Percentiles rank a stretch among this genome's conserved stretches.
These are phyloP conservation scores for Sphaceloma murrayae DNA, from an alignment of 2,329 filamentous ascomycete genomes.

Conservation along the genomic window DNA sequence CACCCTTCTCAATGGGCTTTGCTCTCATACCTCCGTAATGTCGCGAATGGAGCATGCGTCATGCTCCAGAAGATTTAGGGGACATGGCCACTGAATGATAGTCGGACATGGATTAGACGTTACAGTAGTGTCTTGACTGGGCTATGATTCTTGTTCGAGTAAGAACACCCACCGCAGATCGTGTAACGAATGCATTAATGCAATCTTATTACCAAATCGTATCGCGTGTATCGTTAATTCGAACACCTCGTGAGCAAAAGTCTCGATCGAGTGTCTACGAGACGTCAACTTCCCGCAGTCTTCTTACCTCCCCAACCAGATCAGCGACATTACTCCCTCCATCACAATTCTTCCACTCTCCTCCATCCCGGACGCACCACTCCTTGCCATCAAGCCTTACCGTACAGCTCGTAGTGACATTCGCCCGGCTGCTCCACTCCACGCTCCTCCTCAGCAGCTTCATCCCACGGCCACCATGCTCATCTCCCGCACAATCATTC, in stretches of 20 bases:
- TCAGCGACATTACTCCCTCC: constrained; percentile 58
- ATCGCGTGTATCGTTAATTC: not conserved
- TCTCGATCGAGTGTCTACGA: constrained; percentile 4
- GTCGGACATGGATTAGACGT: no score
- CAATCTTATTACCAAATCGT: no score
- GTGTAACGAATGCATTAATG: no score
- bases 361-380: constrained; percentile 74
- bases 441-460: constrained; percentile 60
- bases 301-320: constrained; percentile 59
- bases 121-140: no score
- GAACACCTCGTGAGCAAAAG: not conserved
- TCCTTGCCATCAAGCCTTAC: constrained; percentile 61
- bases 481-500: constrained; percentile 69
- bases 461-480: constrained; percentile 63
- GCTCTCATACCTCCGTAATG: no score
- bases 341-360: constrained; percentile 71
- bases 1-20: no score
- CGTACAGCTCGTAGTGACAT: constrained; percentile 41
- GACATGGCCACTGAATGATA: no score
- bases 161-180: no score
- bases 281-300: no score
- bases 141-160: no score
- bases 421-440: constrained; percentile 45
- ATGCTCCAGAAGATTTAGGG: no score
- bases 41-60: no score